Percentiles rank a stretch among this genome's conserved stretches.
These are phyloP conservation scores for Ophiostoma australiae DNA, from an alignment of 2,329 filamentous ascomycete species.

Conservation along the genomic window DNA sequence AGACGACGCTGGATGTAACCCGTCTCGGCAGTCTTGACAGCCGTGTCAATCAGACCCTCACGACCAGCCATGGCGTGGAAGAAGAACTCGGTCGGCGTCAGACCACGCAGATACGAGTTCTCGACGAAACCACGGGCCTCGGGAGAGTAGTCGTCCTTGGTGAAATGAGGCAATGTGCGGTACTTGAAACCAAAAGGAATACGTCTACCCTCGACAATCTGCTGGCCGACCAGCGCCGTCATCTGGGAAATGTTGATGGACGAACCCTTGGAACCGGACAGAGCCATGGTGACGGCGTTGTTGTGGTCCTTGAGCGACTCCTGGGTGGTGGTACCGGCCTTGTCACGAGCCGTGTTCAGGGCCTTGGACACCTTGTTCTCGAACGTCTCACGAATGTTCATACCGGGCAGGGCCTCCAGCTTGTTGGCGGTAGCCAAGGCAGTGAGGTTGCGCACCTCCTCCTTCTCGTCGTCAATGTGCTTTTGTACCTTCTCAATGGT, in stretches of 20 bases:
- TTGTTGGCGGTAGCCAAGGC: slow-evolving; percentile 74
- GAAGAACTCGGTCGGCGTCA: slow-evolving; percentile 96
- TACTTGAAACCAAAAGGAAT: slow-evolving; percentile 99
- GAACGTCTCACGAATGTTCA: slow-evolving; percentile 98
- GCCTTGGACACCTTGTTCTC: slow-evolving; percentile 95
- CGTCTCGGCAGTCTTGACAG: slow-evolving; percentile 98
- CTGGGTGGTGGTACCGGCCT: slow-evolving; percentile 87
- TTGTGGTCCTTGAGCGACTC: slow-evolving; percentile 92
- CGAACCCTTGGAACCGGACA: slow-evolving; percentile 95
- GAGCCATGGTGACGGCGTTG: slow-evolving; percentile 94
- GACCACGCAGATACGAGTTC: slow-evolving; percentile 93
- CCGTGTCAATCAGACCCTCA: slow-evolving; percentile 98
- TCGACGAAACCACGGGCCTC: slow-evolving; percentile 97
- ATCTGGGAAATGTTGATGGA: slow-evolving; percentile 99
- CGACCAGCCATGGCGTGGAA: slow-evolving; percentile 99
- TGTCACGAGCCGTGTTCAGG: slow-evolving; percentile 91
- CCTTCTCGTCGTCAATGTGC: slow-evolving; percentile 76
- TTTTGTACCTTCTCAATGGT: slow-evolving; percentile 82
- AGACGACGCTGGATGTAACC: slow-evolving; percentile 98
- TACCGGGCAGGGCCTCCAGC: slow-evolving; percentile 90
- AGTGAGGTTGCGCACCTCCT: slow-evolving; percentile 71
- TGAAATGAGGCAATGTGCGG: slow-evolving; percentile 92
- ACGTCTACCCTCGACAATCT: slow-evolving; percentile 96
- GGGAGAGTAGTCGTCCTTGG: slow-evolving; percentile 97
- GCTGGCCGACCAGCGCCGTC: slow-evolving; percentile 95